Conservation (phyloP, 2,329 filamentous ascomycete species). For the Aspergillus aculeatinus region DNA sequence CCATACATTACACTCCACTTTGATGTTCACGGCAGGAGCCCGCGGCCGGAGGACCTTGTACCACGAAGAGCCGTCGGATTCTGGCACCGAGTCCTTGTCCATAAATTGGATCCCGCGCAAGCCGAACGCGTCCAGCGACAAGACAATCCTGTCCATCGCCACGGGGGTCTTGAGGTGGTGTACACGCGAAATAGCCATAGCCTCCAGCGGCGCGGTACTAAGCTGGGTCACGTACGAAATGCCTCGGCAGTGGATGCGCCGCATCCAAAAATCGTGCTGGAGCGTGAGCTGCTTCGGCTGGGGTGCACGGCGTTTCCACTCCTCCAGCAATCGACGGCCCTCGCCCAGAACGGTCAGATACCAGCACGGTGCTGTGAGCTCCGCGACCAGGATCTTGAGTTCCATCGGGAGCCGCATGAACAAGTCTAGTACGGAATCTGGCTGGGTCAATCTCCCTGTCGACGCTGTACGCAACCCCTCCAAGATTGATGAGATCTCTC, state of each 20-base stretch:
- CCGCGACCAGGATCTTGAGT: not conserved
- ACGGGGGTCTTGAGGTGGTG: not conserved
- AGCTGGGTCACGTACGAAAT: conserved; percentile 4
- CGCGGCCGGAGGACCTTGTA: conserved; percentile 15
- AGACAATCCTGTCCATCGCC: conserved; percentile 5
- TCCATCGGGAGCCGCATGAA: conserved; percentile 1
- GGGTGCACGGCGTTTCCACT: not conserved
- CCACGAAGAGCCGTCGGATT: conserved; percentile 16
- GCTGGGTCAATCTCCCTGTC: not conserved
- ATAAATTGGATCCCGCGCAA: conserved; percentile 13
- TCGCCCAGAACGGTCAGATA: conserved; percentile 14
- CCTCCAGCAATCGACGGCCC: conserved; percentile 7
- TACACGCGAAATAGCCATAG: not conserved
- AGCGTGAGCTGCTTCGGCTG: not conserved
- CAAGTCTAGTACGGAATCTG: conserved; percentile 4
- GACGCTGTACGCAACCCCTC: conserved; percentile 7
- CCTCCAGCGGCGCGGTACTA: conserved; percentile 1
- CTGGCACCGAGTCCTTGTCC: conserved; percentile 1
- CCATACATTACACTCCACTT: conserved; percentile 10
- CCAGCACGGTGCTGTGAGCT: conserved; percentile 10
- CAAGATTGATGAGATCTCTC: not conserved
- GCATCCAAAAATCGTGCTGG: conserved; percentile 2
- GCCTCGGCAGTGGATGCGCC: not conserved
- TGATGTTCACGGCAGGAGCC: not conserved
- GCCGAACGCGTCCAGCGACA: conserved; percentile 11